Evolutionary conservation across 2,329 filamentous ascomycete genomes (phyloP).

Genomic region (Aaosphaeria arxii): DNA sequence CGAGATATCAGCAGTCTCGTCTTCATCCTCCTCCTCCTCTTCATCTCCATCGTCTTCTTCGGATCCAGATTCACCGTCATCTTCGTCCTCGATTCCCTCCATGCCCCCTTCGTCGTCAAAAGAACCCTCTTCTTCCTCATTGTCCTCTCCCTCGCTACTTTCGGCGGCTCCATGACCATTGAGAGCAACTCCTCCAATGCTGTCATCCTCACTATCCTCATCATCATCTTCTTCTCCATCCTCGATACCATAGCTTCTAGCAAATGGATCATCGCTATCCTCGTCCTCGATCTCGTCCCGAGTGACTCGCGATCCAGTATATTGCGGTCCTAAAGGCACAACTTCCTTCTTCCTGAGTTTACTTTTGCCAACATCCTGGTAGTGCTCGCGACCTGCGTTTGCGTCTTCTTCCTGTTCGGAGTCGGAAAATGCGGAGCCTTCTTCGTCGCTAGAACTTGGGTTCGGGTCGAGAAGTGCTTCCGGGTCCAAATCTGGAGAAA

Average conservation of each 20-base stretch:
- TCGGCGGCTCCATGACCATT: conserved; percentile 18
- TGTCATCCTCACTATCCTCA: conserved; percentile 10
- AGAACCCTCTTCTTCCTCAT: conserved; percentile 49
- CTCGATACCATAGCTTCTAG: conserved; percentile 44
- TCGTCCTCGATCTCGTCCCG: conserved; percentile 59
- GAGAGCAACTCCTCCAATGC: conserved; percentile 10
- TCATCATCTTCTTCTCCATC: conserved; percentile 22
- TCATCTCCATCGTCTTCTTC: conserved; percentile 34
- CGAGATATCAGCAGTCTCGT: conserved; percentile 36
- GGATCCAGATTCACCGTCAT: conserved; percentile 23
- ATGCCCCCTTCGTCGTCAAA: conserved; percentile 45
- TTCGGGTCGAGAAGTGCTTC: conserved; percentile 63
- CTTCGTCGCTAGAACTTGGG: conserved; percentile 55
- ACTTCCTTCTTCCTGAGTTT: conserved; percentile 73
- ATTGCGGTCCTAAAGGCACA: conserved; percentile 70
- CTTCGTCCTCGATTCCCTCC: conserved; percentile 40
- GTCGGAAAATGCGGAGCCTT: conserved; percentile 52
- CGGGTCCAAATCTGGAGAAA: conserved; percentile 70
- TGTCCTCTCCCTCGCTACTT: conserved; percentile 22
- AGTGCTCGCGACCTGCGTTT: conserved; percentile 77
- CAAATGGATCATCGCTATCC: conserved; percentile 53
- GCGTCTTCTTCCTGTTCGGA: conserved; percentile 46
- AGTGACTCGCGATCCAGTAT: conserved; percentile 73
- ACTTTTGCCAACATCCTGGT: conserved; percentile 79
- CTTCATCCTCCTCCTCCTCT: conserved; percentile 23